These are phyloP conservation scores for Aegilops bicornis DNA, from an alignment of 176 grass and related monocot genomes.

Conservation along the genomic window DNA sequence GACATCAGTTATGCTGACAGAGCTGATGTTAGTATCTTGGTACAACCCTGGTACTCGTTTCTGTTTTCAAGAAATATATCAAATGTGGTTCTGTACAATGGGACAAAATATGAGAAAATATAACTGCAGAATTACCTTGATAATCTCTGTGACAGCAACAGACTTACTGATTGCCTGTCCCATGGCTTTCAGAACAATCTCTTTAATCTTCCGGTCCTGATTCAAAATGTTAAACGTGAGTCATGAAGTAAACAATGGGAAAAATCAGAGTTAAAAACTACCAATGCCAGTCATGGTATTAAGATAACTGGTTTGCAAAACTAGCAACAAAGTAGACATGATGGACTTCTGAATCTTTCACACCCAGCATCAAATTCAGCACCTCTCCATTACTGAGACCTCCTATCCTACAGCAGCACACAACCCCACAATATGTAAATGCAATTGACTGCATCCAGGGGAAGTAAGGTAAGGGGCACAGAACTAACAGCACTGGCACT, in stretches of 20 bases:
- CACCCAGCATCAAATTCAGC: neutral
- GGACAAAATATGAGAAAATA: neutral
- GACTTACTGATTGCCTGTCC: conserved; percentile 95
- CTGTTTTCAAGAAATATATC: conserved; percentile 49
- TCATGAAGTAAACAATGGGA: conserved; percentile 3
- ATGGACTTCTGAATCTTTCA: neutral
- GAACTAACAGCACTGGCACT: neutral
- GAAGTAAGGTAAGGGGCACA: neutral
- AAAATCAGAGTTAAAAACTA: neutral
- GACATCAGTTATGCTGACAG: conserved; percentile 90
- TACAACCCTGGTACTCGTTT: conserved; percentile 74
- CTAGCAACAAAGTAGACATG: neutral
- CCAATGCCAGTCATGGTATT: neutral
- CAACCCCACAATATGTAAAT: neutral
- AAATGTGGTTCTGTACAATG: conserved; percentile 13
- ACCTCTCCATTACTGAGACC: neutral
- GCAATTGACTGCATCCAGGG: neutral
- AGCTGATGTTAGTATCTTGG: conserved; percentile 82
- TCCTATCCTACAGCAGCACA: neutral
- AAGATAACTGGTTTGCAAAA: neutral
- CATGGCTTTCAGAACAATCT: conserved; percentile 97
- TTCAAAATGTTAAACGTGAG: conserved; percentile 10
- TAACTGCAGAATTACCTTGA: conserved; percentile 58
- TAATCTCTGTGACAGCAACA: conserved; percentile 89
- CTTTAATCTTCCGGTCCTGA: conserved; percentile 74